Conservation (phyloP, 139 green algal species). For the Picochlorum costavermella region DNA sequence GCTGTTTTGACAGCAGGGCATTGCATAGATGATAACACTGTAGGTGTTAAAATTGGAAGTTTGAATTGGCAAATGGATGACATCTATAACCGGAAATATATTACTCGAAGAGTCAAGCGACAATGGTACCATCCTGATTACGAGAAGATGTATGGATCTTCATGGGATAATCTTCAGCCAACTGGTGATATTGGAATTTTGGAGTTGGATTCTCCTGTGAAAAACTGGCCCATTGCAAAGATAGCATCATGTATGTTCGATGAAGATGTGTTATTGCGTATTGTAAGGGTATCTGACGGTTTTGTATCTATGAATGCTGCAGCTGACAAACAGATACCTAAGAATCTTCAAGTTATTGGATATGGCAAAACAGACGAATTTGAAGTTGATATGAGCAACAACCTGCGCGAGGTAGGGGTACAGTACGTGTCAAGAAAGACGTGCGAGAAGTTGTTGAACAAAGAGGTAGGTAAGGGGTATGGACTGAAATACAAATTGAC, state of each 20-base stretch:
- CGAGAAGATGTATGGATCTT: conserved; percentile 2
- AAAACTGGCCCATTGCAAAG: not conserved
- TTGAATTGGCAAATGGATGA: conserved; percentile 11
- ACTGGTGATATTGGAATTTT: conserved; percentile 12
- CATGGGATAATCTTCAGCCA: not conserved
- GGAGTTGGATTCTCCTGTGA: not conserved
- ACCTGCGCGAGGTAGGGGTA: conserved; percentile 5
- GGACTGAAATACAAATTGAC: conserved; percentile 4
- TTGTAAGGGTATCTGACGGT: not conserved
- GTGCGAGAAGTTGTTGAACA: conserved; percentile 11
- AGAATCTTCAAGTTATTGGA: conserved; percentile 2
- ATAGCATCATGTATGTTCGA: not conserved
- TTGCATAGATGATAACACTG: not conserved
- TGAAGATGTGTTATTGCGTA: not conserved
- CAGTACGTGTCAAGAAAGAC: not conserved
- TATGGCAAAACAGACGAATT: conserved; percentile 9
- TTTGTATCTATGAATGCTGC: not conserved
- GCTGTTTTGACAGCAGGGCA: conserved; percentile 7
- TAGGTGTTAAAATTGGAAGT: conserved; percentile 7
- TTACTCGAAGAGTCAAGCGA: not conserved
- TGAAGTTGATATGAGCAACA: not conserved
- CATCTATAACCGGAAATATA: conserved; percentile 6
- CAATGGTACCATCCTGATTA: conserved; percentile 6
- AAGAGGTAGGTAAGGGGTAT: not conserved
- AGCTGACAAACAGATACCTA: not conserved